These are phyloP conservation scores for Phytophthora lateralis DNA, from an alignment of 352 stramenopile genomes.

Conservation along the genomic window DNA sequence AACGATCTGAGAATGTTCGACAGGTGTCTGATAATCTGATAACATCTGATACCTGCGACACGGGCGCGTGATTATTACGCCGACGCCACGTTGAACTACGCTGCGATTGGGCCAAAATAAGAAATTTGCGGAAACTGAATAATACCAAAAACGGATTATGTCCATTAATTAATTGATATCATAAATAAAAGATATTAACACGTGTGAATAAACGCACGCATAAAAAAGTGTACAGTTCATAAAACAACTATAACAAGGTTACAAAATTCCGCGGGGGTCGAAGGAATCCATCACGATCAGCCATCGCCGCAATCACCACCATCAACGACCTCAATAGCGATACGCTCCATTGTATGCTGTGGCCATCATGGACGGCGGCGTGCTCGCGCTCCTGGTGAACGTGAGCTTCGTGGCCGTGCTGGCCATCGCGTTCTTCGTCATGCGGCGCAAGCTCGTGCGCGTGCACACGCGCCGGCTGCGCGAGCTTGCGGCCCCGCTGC, in stretches of 20 bases:
- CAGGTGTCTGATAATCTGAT: conserved; percentile 16
- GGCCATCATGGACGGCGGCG: conserved; percentile 44
- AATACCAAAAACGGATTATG: too few relatives aligned
- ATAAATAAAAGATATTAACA: not conserved
- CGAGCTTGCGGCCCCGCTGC: conserved; percentile 57
- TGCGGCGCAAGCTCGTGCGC: conserved; percentile 52
- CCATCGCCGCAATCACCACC: conserved; percentile 19
- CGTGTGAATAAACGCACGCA: too few relatives aligned
- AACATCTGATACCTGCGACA: conserved; percentile 13
- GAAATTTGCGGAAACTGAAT: too few relatives aligned
- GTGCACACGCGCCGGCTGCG: conserved; percentile 45
- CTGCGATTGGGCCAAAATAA: not conserved
- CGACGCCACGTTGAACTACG: conserved; percentile 17
- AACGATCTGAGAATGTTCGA: not conserved
- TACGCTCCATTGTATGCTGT: conserved; percentile 13
- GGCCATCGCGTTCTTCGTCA: conserved; percentile 55
- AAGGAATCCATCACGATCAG: conserved; percentile 6
- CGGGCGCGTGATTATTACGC: conserved; percentile 19
- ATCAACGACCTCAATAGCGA: conserved; percentile 4
- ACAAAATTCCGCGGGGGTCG: too few relatives aligned
- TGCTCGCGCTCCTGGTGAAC: conserved; percentile 46
- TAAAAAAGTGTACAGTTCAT: not conserved
- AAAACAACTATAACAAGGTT: not conserved
- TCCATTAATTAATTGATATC: not conserved
- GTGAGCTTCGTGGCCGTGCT: conserved; percentile 46